A percentile compares a stretch with the other conserved stretches of the same genome.
Conservation (phyloP, 1,139 yeast species). For the Debaryomyces robertsiae region DNA sequence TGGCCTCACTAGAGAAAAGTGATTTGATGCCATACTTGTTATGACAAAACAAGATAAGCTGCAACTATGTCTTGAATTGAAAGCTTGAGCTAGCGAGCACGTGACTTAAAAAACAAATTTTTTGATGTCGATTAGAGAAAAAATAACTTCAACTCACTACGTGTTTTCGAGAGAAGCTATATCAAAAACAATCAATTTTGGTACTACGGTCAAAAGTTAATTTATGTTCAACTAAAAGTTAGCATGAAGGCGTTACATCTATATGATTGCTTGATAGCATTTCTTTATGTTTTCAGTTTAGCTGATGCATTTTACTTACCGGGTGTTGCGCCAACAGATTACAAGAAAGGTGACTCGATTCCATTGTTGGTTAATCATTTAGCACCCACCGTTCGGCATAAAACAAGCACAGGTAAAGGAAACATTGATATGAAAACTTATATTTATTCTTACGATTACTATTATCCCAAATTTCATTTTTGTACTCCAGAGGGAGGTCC, state of each 20-base stretch:
- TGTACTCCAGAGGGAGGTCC: constrained; percentile 75
- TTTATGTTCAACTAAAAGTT: constrained; percentile 2
- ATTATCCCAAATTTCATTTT: constrained; percentile 79
- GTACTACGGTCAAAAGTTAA: background rate
- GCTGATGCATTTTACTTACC: constrained; percentile 78
- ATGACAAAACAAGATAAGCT: constrained; percentile 2
- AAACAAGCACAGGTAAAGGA: constrained; percentile 28
- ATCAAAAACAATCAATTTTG: too few relatives aligned
- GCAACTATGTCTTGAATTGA: background rate
- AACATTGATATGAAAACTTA: constrained; percentile 48
- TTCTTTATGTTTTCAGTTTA: constrained; percentile 22
- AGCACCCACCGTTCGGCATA: constrained; percentile 71
- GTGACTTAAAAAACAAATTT: background rate
- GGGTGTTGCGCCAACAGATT: constrained; percentile 93
- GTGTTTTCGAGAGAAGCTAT: too few relatives aligned
- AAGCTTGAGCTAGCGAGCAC: background rate
- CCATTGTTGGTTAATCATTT: constrained; percentile 86
- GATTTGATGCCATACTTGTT: background rate
- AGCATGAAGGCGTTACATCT: constrained; percentile 12
- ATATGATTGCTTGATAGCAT: constrained; percentile 9
- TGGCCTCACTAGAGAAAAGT: constrained; percentile 17
- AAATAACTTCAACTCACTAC: background rate
- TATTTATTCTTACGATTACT: constrained; percentile 81
- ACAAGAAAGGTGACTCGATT: constrained; percentile 67
- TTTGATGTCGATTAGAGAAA: background rate